phyloP scores from a whole-genome alignment of 148 eudicot genomes.

The Cornus controversa region DNA sequence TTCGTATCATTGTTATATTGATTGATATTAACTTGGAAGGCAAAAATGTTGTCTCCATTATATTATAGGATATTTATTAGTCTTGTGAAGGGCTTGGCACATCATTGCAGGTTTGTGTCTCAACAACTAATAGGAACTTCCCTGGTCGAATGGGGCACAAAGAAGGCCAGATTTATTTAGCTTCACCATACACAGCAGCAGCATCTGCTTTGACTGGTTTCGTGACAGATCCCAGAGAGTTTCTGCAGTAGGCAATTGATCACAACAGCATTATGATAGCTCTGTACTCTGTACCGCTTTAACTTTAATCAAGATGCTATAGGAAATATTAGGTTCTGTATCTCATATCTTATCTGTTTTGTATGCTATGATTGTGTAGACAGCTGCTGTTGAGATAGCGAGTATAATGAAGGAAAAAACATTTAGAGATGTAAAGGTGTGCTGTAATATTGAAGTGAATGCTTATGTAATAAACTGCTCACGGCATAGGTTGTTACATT shows the following conservation, averaged over 20 bases:
- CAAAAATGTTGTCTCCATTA: too few relatives aligned
- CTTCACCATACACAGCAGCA: conserved; percentile 93
- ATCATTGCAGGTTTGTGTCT: conserved; percentile 74
- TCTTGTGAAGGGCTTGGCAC: not conserved
- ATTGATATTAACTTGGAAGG: too few relatives aligned
- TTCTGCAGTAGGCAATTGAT: conserved; percentile 42
- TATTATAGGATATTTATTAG: not conserved
- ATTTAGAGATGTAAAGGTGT: not conserved
- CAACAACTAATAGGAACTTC: conserved; percentile 89
- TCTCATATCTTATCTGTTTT: not conserved
- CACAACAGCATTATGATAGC: too few relatives aligned
- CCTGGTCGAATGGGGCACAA: conserved; percentile 94
- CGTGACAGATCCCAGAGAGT: conserved; percentile 86
- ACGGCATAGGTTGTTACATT: not conserved
- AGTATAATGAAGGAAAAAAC: not conserved
- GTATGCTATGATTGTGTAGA: not conserved
- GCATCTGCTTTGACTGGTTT: conserved; percentile 88
- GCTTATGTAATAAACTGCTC: not conserved
- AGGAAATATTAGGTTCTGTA: not conserved
- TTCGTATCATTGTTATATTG: not conserved
- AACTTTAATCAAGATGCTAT: not conserved
- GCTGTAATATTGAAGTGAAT: not conserved
- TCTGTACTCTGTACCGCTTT: not conserved
- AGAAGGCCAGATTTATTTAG: conserved; percentile 90
- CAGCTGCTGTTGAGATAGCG: too few relatives aligned